Percentiles rank a stretch among this genome's conserved stretches.
Evolutionary conservation across 495 filamentous ascomycete species (phyloP).

Genomic region (Penicillium atrosanguineum): DNA sequence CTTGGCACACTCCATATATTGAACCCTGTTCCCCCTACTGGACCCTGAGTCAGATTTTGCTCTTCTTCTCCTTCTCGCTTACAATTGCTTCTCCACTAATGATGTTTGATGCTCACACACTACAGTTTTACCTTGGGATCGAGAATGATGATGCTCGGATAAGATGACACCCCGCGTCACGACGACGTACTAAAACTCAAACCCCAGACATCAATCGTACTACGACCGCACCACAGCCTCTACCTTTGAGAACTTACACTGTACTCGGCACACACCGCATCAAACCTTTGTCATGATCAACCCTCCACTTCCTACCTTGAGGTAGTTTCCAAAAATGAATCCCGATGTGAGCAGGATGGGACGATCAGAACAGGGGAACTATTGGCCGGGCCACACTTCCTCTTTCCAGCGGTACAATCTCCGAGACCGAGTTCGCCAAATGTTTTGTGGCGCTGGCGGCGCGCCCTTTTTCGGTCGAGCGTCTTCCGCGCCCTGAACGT

Average conservation of each 20-base stretch:
- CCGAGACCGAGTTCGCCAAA: neutral
- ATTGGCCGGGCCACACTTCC: neutral
- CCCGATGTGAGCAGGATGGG: neutral
- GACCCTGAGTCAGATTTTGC: constrained; percentile 1
- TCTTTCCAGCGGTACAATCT: constrained; percentile 3
- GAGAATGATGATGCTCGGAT: neutral
- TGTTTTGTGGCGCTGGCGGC: neutral
- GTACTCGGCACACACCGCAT: neutral
- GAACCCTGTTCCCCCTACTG: neutral
- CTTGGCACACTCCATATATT: constrained; percentile 35
- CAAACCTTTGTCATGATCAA: neutral
- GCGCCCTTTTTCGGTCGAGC: constrained; percentile 3
- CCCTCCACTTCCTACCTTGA: neutral
- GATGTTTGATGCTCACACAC: neutral
- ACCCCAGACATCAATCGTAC: neutral
- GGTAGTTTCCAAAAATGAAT: neutral
- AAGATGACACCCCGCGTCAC: neutral
- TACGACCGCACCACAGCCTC: neutral
- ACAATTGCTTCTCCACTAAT: neutral
- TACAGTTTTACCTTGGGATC: neutral
- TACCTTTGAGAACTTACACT: neutral
- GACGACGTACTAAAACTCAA: neutral
- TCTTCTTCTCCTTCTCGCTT: neutral
- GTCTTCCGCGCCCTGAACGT: neutral
- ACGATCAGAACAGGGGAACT: constrained; percentile 3